phyloP scores from a whole-genome alignment of 805 yeast species.

The Wickerhamiella australiensis region DNA sequence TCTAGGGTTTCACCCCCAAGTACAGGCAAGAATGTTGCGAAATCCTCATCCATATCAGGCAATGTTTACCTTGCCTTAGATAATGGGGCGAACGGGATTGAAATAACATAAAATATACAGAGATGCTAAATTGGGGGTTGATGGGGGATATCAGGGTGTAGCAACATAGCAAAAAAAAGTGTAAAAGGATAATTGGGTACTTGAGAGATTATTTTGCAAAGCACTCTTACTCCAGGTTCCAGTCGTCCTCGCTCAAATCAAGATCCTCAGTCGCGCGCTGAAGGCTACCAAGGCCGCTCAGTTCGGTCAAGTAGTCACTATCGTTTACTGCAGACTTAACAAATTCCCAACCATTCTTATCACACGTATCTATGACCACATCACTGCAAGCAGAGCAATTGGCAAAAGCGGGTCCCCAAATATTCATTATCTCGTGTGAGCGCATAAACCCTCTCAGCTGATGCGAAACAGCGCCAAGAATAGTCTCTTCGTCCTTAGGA shows the following conservation, averaged over 20 bases:
- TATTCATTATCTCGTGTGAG: constrained; percentile 48
- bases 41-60: constrained; percentile 2
- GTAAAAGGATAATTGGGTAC: neutral
- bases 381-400: constrained; percentile 81
- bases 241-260: constrained; percentile 31
- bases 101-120: neutral
- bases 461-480: constrained; percentile 70
- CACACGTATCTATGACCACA: constrained; percentile 41
- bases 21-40: constrained; percentile 7
- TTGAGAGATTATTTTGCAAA: neutral
- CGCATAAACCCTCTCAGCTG: constrained; percentile 81
- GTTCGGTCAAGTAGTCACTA: constrained; percentile 52
- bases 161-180: neutral
- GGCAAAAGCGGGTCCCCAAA: constrained; percentile 59
- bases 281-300: constrained; percentile 67
- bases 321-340: constrained; percentile 58
- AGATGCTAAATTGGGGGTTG: neutral
- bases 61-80: neutral
- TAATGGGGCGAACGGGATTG: neutral
- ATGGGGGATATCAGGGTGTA: neutral
- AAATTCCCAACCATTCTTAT: constrained; percentile 63
- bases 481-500: constrained; percentile 30
- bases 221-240: neutral
- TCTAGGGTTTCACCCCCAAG: constrained; percentile 1
- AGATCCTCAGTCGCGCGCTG: constrained; percentile 58